Base-by-base conservation (phyloP, 202 grass and related monocot species). In the Panicum hallii region DNA sequence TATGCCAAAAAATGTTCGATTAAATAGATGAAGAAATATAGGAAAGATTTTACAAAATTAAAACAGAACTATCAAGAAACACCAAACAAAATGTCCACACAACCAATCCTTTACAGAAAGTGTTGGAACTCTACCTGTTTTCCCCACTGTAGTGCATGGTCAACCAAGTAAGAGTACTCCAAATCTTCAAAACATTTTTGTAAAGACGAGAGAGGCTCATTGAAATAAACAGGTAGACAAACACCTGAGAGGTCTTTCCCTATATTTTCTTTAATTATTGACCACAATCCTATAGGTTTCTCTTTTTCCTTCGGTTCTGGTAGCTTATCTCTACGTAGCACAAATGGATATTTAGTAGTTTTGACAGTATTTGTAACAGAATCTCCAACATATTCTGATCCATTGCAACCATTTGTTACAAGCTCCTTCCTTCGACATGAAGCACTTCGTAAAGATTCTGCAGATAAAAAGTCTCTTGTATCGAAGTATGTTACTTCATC, bases 141-240 rank as follows among this genome's bases (percentile, higher is more conserved):
- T 75, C 95, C 93, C 80, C 89, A 95, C 12, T 95, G 85, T 64
- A 90, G 75, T 75, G 95, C 95, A 50, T 79, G 55, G 86, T 98
- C 95, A 69, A 98, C 91, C 88, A 98, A 92, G 81, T 89, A 86
- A n/a, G 95, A 94, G 86, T 98, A 94, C 68, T 98, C 93, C 30
- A 98, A 88, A 90, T 98, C 95, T 88, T 98, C 95, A 60, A 95
- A 98, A 78, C 95, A 98, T 87, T 98, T 98, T 86, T 98, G 95
- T 67, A 98, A 84, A 79, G 93, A 95, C 80, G 93, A 95, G 58
- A 98, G 81, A 82, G 95, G 95, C 66, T 98, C 95, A n/a, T 98
- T 98, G 81, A 98, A 98, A 83, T 98, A 95, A 93, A 98, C 95
- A 74, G 95, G 95, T 70, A 98, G 88, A 54, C 95, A 98, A 49